These are phyloP conservation scores for Paraleonurus japonicus DNA, from an alignment of 257 asterid species.

Conservation along the genomic window DNA sequence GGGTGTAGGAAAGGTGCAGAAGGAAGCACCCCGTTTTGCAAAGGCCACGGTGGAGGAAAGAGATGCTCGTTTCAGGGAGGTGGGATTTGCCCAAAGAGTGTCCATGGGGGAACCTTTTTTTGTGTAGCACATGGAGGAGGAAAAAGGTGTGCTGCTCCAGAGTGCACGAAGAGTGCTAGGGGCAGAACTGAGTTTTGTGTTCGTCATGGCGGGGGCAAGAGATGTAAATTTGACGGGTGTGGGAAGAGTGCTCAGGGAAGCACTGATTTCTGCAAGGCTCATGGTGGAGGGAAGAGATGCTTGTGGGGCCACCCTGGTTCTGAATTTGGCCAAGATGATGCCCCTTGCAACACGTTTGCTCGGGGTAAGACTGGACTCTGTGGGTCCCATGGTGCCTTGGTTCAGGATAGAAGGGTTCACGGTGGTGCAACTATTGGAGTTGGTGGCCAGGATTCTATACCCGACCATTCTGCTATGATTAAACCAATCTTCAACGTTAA, in stretches of 20 bases:
- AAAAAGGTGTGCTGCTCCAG: conserved; percentile 72
- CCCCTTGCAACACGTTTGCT: conserved; percentile 65
- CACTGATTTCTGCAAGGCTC: conserved; percentile 94
- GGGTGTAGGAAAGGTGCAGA: conserved; percentile 91
- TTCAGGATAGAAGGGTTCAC: conserved; percentile 86
- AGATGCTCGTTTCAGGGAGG: conserved; percentile 81
- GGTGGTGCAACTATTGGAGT: conserved; percentile 71
- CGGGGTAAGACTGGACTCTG: conserved; percentile 79
- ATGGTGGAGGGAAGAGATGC: conserved; percentile 95
- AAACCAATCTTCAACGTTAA: conserved; percentile 36
- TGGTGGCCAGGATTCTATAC: conserved; percentile 39
- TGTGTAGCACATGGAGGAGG: conserved; percentile 98
- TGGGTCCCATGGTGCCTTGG: conserved; percentile 66
- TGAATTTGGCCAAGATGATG: conserved; percentile 59
- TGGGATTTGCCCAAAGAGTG: conserved; percentile 86
- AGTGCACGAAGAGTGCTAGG: conserved; percentile 91
- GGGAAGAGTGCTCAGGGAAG: conserved; percentile 98
- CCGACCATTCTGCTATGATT: conserved; percentile 30
- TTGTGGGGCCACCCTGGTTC: conserved; percentile 77
- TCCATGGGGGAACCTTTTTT: conserved; percentile 87
- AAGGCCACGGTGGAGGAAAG: conserved; percentile 97
- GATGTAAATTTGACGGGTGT: conserved; percentile 74
- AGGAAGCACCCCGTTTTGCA: conserved; percentile 90
- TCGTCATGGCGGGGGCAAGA: conserved; percentile 95
- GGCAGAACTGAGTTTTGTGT: conserved; percentile 90